phyloP scores from a whole-genome alignment of 2,329 filamentous ascomycete species.

The Ophiostoma himal-ulmi region DNA sequence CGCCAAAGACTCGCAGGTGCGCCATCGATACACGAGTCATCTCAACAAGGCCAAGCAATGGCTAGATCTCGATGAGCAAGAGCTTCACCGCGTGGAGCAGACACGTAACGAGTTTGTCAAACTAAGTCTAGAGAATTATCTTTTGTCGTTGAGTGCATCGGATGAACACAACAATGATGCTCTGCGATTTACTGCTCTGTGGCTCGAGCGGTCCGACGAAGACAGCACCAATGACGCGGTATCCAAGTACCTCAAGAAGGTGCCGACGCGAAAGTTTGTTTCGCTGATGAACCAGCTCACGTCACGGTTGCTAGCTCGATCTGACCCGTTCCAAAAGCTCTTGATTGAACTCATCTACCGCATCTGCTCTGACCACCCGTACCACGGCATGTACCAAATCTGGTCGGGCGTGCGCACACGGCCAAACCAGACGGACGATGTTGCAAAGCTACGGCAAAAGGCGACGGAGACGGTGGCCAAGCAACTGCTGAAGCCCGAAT shows the following conservation, averaged over 20 bases:
- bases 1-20: conserved; percentile 49
- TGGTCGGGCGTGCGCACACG: conserved; percentile 73
- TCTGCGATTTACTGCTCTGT: conserved; percentile 85
- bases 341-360: conserved; percentile 68
- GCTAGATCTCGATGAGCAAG: conserved; percentile 83
- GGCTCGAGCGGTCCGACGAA: conserved; percentile 81
- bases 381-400: conserved; percentile 95
- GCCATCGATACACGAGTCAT: conserved; percentile 52
- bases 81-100: conserved; percentile 71
- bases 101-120: conserved; percentile 78
- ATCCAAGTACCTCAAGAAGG: conserved; percentile 59
- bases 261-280: conserved; percentile 89
- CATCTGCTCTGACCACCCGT: conserved; percentile 89
- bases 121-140: conserved; percentile 86
- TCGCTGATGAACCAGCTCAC: conserved; percentile 91
- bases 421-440: conserved; percentile 64
- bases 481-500: conserved; percentile 49
- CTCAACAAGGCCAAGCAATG: conserved; percentile 73
- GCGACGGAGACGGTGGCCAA: conserved; percentile 66
- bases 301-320: conserved; percentile 73
- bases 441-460: conserved; percentile 64
- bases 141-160: conserved; percentile 75
- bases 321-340: conserved; percentile 64
- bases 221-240: conserved; percentile 73
- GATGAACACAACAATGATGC: conserved; percentile 87